These are phyloP conservation scores for Zygosaccharomyces bisporus DNA, from an alignment of 805 yeast genomes.

Conservation along the genomic window DNA sequence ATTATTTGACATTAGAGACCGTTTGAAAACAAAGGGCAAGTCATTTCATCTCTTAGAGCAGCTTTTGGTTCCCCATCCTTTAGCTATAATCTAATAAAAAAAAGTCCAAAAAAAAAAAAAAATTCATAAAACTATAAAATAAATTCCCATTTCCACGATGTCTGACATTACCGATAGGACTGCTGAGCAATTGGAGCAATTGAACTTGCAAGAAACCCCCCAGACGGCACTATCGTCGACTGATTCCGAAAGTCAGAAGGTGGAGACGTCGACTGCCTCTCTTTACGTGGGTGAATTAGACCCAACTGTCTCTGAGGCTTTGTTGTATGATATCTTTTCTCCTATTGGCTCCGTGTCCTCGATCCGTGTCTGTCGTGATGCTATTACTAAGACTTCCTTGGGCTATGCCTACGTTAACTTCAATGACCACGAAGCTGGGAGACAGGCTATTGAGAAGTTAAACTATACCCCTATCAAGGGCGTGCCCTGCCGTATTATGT, in stretches of 20 bases:
- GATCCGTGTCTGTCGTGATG: conserved; percentile 98
- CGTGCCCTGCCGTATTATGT: conserved; percentile 97
- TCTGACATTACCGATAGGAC: conserved; percentile 39
- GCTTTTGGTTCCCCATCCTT: conserved; percentile 21
- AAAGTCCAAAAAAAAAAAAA: conserved; percentile 22
- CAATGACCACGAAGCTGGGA: conserved; percentile 85
- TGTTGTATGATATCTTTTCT: conserved; percentile 89
- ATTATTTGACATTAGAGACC: conserved; percentile 18
- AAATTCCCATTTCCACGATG: conserved; percentile 25
- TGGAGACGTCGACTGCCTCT: conserved; percentile 68
- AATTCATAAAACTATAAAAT: conserved; percentile 25
- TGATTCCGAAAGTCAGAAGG: conserved; percentile 32
- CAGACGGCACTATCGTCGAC: conserved; percentile 35
- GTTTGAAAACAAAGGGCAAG: conserved; percentile 20
- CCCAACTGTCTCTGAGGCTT: conserved; percentile 88
- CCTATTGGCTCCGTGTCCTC: conserved; percentile 93
- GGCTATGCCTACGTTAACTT: conserved; percentile 98
- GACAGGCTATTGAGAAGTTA: conserved; percentile 89
- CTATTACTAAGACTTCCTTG: conserved; percentile 91
- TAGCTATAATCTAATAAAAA: conserved; percentile 17
- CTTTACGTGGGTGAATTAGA: conserved; percentile 97
- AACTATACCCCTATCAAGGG: conserved; percentile 94
- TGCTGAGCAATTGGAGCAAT: conserved; percentile 37
- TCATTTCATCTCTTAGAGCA: conserved; percentile 10
- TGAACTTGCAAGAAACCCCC: conserved; percentile 34